Evolutionary conservation across 495 filamentous ascomycete species (phyloP).

Genomic region (Penicillium simplicissimum): DNA sequence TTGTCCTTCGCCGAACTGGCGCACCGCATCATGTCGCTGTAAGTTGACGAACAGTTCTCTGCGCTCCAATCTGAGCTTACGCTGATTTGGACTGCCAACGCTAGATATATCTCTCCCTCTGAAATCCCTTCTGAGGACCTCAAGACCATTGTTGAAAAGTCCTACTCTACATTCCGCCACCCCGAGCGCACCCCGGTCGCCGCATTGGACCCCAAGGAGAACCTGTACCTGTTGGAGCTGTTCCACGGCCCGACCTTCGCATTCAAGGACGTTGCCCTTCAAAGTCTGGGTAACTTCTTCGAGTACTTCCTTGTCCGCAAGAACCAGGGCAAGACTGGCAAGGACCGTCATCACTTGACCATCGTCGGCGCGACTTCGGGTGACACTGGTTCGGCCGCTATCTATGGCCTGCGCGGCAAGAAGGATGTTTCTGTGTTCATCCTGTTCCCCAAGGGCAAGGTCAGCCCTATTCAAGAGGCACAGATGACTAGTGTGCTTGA

Average conservation of each 20-base stretch:
- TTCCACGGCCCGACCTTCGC: slow-evolving; percentile 96
- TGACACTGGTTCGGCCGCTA: slow-evolving; percentile 93
- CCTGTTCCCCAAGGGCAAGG: slow-evolving; percentile 77
- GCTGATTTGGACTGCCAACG: slow-evolving; percentile 52
- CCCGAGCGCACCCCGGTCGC: slow-evolving; percentile 71
- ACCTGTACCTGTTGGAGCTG: slow-evolving; percentile 84
- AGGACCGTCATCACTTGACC: slow-evolving; percentile 72
- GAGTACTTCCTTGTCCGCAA: slow-evolving; percentile 89
- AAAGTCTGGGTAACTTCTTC: slow-evolving; percentile 92
- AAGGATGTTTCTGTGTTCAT: slow-evolving; percentile 94
- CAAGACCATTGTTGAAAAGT: slow-evolving; percentile 72
- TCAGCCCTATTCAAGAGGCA: slow-evolving; percentile 84
- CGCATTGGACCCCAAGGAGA: slow-evolving; percentile 61
- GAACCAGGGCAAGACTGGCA: slow-evolving; percentile 64
- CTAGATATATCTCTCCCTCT: slow-evolving; percentile 72
- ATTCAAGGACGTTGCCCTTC: slow-evolving; percentile 62
- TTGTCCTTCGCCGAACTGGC: slow-evolving; percentile 74
- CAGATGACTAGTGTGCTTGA: slow-evolving; percentile 95
- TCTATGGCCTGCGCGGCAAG: slow-evolving; percentile 96
- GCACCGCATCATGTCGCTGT: slow-evolving; percentile 57
- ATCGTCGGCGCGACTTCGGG: slow-evolving; percentile 92
- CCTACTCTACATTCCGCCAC: slow-evolving; percentile 84
- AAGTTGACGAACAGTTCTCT: background rate
- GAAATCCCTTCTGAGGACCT: slow-evolving; percentile 84
- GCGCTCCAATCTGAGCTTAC: slow-evolving; percentile 39